Evolutionary conservation across 2,329 filamentous ascomycete species (phyloP), one percentile per base, ranked within the genome.

Genomic region (Chaetothyriales sp.): DNA sequence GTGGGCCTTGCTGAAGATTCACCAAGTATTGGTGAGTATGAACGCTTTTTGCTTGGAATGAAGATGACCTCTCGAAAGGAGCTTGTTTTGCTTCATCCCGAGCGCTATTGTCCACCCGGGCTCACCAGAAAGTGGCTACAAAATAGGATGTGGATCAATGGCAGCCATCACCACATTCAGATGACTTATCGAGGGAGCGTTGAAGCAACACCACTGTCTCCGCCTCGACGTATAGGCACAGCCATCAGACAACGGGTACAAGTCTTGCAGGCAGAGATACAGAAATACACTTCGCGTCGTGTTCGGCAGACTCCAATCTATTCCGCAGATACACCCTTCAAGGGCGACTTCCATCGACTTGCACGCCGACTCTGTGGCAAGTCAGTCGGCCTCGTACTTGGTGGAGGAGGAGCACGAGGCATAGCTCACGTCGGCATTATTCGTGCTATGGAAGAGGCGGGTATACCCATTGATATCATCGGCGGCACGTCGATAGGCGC

Each of bases 81-180:
- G 56, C 74, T 98, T 2, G 89, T 98, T 1, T 71, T 98, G 20
- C 71, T 98, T 2, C 94, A 98, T 65, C 74, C 85, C 0, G 92
- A 98, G 62, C 79, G 89, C 48, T 97, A 89, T 66, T 94, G 87
- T 44, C 76, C 79, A 0, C 83, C 89, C 4, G 92, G 92, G 0
- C 67, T 95, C 37, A 95, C 92, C 0, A 76, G 92, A 49, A 81
- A 85, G 29, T 98, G 92, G 92, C 71, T 98, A 13, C 81, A 83
- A 56, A 95, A 95, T 62, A 83, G 92, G 1, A 82, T 94, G 56
- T 98, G 92, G 92, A 92, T 98, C 67, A 98, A 97, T 59, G 92
- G 92, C 15, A 90, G 90, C 4, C 94, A 98, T 65, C 92, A 94
- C 64, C 92, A 98, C 61, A 86, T 98, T 10, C 92, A 98, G 63